Conservation (phyloP, 257 asterid species). For the Vinca minor region DNA sequence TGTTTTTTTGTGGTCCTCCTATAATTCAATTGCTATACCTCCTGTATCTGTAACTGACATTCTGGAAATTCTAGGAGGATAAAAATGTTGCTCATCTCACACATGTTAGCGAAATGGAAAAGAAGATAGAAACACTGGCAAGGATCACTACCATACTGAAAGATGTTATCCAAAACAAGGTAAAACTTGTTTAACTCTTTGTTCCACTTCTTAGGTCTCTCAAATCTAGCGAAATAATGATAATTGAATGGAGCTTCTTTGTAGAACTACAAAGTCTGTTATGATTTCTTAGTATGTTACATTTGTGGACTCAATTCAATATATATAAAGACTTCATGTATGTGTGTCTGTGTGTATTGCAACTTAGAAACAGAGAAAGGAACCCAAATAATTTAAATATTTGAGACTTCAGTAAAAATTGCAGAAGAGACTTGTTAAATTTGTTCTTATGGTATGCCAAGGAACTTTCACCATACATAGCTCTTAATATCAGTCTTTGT, state of each 20-base stretch:
- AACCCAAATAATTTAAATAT: neutral
- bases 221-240: neutral
- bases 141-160: conserved; percentile 83
- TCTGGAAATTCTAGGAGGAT: conserved; percentile 57
- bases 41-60: conserved; percentile 15
- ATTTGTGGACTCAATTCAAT: neutral
- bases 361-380: too few relatives aligned
- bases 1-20: too few relatives aligned
- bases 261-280: neutral
- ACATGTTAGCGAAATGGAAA: conserved; percentile 93
- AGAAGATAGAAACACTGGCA: conserved; percentile 77
- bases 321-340: neutral
- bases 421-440: neutral
- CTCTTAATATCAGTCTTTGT: neutral
- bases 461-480: neutral
- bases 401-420: neutral
- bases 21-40: neutral
- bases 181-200: conserved; percentile 20
- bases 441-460: neutral
- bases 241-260: neutral
- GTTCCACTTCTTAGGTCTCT: conserved; percentile 5
- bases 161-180: conserved; percentile 95
- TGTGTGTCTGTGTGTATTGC: too few relatives aligned
- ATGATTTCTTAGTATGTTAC: neutral
- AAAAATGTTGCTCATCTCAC: conserved; percentile 90